A percentile compares a stretch with the other conserved stretches of the same genome.
phyloP scores from a whole-genome alignment of 345 rosid species.

The Salix viminalis region DNA sequence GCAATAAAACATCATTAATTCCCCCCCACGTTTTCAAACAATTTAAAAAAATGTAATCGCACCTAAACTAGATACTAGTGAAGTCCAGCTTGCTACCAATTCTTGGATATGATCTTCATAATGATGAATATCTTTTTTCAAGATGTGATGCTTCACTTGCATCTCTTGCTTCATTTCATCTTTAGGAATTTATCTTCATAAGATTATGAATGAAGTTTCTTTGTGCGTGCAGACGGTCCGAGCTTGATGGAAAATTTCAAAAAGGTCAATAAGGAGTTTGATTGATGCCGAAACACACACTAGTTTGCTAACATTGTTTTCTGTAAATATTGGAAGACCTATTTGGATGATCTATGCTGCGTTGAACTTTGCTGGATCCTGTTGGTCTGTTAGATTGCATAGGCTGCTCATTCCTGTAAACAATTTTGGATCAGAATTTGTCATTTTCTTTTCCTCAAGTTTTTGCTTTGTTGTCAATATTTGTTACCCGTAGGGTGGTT shows the following conservation, averaged over 20 bases:
- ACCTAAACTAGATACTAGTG: not conserved
- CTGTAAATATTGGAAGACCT: conserved; percentile 28
- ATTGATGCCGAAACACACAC: not conserved
- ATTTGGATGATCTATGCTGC: conserved; percentile 9
- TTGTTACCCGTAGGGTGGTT: not conserved
- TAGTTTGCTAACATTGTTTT: not conserved
- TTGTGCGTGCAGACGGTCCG: conserved; percentile 36
- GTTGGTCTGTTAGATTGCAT: conserved; percentile 10
- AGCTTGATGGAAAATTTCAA: conserved; percentile 27
- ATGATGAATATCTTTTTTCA: not conserved
- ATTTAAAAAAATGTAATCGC: not conserved
- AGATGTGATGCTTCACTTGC: not conserved
- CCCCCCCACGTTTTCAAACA: not conserved
- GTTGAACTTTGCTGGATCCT: not conserved
- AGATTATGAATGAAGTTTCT: not conserved
- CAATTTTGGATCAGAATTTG: conserved; percentile 9
- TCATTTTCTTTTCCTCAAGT: not conserved
- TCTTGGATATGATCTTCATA: not conserved
- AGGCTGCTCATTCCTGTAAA: conserved; percentile 5
- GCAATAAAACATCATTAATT: not conserved
- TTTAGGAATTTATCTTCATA: not conserved
- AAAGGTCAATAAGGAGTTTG: conserved; percentile 1
- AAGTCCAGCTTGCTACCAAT: not conserved
- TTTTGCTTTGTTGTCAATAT: conserved; percentile 9
- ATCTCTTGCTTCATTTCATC: not conserved